Base-by-base conservation (phyloP, 139 green algal genomes). In the Picochlorum sp. region DNA sequence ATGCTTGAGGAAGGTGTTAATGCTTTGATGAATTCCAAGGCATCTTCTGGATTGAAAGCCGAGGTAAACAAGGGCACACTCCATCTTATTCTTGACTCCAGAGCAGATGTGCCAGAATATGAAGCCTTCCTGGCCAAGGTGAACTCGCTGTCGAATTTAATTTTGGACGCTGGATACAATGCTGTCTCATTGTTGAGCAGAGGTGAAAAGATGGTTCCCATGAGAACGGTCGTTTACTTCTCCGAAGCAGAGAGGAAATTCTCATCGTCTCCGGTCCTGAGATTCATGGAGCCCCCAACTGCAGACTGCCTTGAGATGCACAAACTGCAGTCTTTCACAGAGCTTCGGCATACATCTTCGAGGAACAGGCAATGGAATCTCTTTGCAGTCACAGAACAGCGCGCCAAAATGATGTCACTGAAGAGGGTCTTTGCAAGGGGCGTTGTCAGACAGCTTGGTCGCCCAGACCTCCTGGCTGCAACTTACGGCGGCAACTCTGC, bases 351-450 rank as follows among this genome's bases (percentile, higher is more conserved):
- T 74, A 69, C 66, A 14, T 78, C 81, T 23, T 95, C 85, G 49
- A 80, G 88, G 62, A 92, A 97, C 76, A 76, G 88, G 23, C 92
- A 97, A 80, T 92, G 82, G 79, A 91, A 97, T 78, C 78, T 90
- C 14, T 97, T 87, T 72, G 78, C 70, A 21, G 66, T 80, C 34
- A 82, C 56, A 8, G 88, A 96, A 78, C 69, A 79, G 5, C 66
- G 69, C 7, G 69, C 81, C 60, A n/a, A 68, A 16, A 69, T 54
- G 44, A 56, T 76, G 14, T 62, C 84, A 3, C 70, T 94, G 32
- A 82, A 84, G 37, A 77, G 91, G 16, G 72, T 96, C 5, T 97
- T 92, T 62, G 70, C 95, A 21, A 76, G 90, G 9, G 85, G 86
- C n/a, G 61, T 86, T 44, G 79, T 94, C 56, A 76, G 83, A 16